A percentile compares a stretch with the other conserved stretches of the same genome.
phyloP scores from a whole-genome alignment of 768 basidiomycete species.

The Suillus subaureus region DNA sequence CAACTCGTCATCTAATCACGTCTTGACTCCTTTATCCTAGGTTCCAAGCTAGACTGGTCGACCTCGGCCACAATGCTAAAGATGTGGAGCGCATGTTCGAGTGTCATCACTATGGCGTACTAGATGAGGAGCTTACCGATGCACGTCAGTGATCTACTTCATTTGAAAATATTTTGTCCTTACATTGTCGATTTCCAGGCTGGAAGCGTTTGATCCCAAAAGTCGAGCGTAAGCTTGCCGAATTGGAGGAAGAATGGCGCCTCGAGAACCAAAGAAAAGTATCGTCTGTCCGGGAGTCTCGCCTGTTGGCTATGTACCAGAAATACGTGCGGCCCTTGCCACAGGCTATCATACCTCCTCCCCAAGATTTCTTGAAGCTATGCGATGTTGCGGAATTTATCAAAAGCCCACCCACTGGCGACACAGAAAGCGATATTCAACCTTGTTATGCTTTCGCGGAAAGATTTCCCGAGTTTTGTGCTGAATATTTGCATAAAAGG shows the following conservation, averaged over 20 bases:
- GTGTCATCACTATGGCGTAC: neutral
- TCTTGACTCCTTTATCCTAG: neutral
- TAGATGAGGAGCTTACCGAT: slow-evolving; percentile 4
- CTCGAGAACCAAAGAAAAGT: neutral
- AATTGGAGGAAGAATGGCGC: neutral
- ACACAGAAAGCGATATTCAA: neutral
- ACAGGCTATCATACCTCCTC: neutral
- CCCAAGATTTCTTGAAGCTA: neutral
- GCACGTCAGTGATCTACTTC: neutral
- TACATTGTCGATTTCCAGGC: neutral
- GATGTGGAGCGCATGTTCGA: neutral
- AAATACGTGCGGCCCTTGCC: neutral
- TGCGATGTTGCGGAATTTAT: neutral
- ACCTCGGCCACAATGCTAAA: neutral
- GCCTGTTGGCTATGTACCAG: neutral
- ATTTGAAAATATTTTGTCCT: no score
- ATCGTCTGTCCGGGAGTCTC: accelerated
- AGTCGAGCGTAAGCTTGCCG: neutral
- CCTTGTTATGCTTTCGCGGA: neutral
- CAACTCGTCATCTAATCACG: neutral
- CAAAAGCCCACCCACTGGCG: neutral
- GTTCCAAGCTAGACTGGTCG: neutral
- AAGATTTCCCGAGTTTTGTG: neutral
- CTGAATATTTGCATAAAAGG: neutral
- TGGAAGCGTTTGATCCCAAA: slow-evolving; percentile 4